Evolutionary conservation across 345 rosid species (phyloP), one percentile per base, ranked within the genome.

Genomic region (Heritiera fomes): DNA sequence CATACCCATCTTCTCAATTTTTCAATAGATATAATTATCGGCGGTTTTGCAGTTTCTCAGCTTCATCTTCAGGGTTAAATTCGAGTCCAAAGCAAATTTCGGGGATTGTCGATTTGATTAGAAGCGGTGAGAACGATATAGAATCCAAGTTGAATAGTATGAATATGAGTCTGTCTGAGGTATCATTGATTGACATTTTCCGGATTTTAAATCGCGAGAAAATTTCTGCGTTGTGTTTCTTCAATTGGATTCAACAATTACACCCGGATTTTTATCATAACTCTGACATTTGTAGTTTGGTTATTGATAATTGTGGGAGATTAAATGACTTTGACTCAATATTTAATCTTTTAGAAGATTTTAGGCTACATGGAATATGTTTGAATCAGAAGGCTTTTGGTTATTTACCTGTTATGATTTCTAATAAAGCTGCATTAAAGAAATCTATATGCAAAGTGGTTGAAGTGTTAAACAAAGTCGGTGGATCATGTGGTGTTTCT

Each of bases 291-390:
- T 86, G 86, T 78, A 85, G 89, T 80, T 82, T 90, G 65, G 79
- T 84, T 56, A 55, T 90, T 78, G 84, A 84, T 80, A 90, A 90
- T 80, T 88, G 93, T 17, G 93, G 91, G 66, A 79, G 80, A 52
- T 80, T 83, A 66, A 82, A 81, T 75, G 85, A 90, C 84, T 82
- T 78, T 17, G 77, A 76, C 10, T 69, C 81, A 7, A 84, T 88
- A 83, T 30, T 30, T 47, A 1, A n/a, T 46, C 75, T 87, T 73
- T 76, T 88, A 70, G 23, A 58, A 14, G 88, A 83, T 49, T 88
- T 85, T 63, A 81, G 53, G 28, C 34, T 12, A 28, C 50, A 73
- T 2, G 60, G 76, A 2, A 64, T 87, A 63, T 66, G 62, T 59
- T 64, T 90, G 38, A 84, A 81, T 77, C 70, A 71, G 12, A 86